Conservation (phyloP, 495 filamentous ascomycete genomes). For the Tuber umbilicatum region DNA sequence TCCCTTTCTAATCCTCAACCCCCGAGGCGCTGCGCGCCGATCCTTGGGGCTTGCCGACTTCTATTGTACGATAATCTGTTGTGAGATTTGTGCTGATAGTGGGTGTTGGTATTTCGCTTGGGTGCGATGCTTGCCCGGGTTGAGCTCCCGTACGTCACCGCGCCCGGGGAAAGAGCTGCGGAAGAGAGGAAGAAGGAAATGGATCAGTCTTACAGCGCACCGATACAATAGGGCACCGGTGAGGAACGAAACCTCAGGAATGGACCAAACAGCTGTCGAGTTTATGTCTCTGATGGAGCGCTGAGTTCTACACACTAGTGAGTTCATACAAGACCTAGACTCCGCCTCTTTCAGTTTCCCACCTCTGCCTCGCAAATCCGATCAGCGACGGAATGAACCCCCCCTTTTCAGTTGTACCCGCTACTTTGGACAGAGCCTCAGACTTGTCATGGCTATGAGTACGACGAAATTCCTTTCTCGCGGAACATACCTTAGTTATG, state of each 20-base stretch:
- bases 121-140: background rate
- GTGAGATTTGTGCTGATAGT: background rate
- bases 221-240: background rate
- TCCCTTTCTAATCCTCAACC: background rate
- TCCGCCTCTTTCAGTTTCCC: background rate
- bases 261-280: background rate
- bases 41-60: background rate
- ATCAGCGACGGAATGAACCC: background rate
- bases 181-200: background rate
- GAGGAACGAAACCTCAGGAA: background rate
- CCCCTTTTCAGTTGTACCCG: constrained; percentile 1
- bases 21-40: background rate
- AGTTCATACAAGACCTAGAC: background rate
- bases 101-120: background rate
- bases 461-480: background rate
- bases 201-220: background rate
- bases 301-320: background rate
- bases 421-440: background rate
- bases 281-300: background rate
- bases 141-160: background rate
- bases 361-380: background rate
- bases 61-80: background rate
- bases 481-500: background rate
- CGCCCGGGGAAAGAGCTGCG: background rate
- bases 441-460: background rate